These are phyloP conservation scores for Coemansia sp. DNA, from an alignment of 192 early-diverging fungal species.

Conservation along the genomic window DNA sequence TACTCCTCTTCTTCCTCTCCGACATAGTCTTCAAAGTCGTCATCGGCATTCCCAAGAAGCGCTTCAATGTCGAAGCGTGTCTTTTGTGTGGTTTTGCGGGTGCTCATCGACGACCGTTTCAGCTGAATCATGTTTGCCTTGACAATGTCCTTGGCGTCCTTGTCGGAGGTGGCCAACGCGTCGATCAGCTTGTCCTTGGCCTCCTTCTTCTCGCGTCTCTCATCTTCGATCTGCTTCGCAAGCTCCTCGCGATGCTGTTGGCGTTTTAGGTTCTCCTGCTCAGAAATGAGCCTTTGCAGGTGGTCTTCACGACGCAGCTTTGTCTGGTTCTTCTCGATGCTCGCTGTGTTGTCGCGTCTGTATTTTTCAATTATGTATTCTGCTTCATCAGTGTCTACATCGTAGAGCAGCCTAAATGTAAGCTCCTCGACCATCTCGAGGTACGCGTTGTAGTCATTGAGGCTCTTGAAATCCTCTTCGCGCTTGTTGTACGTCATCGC, in stretches of 20 bases:
- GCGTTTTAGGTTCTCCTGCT: slow-evolving; percentile 55
- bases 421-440: slow-evolving; percentile 86
- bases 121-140: slow-evolving; percentile 39
- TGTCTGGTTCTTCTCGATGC: slow-evolving; percentile 65
- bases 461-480: slow-evolving; percentile 78
- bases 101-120: slow-evolving; percentile 45
- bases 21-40: slow-evolving; percentile 24
- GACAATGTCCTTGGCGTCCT: slow-evolving; percentile 51
- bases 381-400: slow-evolving; percentile 81
- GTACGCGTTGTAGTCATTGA: slow-evolving; percentile 85
- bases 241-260: slow-evolving; percentile 69
- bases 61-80: slow-evolving; percentile 33
- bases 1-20: slow-evolving; percentile 18
- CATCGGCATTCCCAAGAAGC: slow-evolving; percentile 24
- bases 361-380: slow-evolving; percentile 75
- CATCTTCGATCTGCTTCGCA: slow-evolving; percentile 67
- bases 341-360: slow-evolving; percentile 74
- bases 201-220: slow-evolving; percentile 62
- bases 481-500: slow-evolving; percentile 84
- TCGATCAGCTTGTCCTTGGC: slow-evolving; percentile 71
- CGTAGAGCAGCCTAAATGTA: slow-evolving; percentile 77
- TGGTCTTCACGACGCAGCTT: slow-evolving; percentile 61
- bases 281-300: slow-evolving; percentile 50
- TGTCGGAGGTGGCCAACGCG: slow-evolving; percentile 61
- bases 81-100: slow-evolving; percentile 25